Conservation (phyloP, 2,329 filamentous ascomycete species). For the Gnomoniopsis smithogilvyi region DNA sequence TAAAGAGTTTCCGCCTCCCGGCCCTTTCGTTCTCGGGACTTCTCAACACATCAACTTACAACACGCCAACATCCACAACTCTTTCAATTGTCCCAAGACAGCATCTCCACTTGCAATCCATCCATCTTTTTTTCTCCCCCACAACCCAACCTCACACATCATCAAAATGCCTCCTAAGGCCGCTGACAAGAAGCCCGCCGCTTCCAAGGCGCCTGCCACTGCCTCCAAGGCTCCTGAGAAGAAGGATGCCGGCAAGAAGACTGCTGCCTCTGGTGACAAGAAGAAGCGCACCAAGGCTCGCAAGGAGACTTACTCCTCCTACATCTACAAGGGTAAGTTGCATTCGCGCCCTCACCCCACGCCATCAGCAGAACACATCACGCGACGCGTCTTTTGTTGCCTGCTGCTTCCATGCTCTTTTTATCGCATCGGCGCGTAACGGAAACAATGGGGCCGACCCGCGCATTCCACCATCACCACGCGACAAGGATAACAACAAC, state of each 20-base stretch:
- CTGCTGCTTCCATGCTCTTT: background rate
- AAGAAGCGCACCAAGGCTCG: constrained; percentile 99
- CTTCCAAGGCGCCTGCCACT: constrained; percentile 87
- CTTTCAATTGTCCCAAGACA: constrained; percentile 32
- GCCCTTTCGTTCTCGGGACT: constrained; percentile 27
- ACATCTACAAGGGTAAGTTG: constrained; percentile 97
- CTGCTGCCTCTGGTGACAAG: constrained; percentile 92
- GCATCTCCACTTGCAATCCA: constrained; percentile 18
- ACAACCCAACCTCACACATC: constrained; percentile 3
- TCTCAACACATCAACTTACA: background rate
- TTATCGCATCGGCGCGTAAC: constrained; percentile 10
- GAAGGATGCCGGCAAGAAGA: constrained; percentile 99
- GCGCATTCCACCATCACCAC: background rate
- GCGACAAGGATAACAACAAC: background rate
- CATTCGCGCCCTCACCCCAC: constrained; percentile 5
- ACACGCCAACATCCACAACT: constrained; percentile 38
- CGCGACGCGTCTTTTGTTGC: constrained; percentile 20
- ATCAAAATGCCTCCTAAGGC: constrained; percentile 94
- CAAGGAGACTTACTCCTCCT: constrained; percentile 99
- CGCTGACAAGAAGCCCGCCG: constrained; percentile 98
- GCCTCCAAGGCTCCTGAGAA: constrained; percentile 75
- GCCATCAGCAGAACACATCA: background rate
- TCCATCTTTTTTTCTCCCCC: constrained; percentile 20
- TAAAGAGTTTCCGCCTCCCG: constrained; percentile 45
- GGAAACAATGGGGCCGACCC: background rate